phyloP scores from a whole-genome alignment of 306 rosid species.

The Neltuma alba region DNA sequence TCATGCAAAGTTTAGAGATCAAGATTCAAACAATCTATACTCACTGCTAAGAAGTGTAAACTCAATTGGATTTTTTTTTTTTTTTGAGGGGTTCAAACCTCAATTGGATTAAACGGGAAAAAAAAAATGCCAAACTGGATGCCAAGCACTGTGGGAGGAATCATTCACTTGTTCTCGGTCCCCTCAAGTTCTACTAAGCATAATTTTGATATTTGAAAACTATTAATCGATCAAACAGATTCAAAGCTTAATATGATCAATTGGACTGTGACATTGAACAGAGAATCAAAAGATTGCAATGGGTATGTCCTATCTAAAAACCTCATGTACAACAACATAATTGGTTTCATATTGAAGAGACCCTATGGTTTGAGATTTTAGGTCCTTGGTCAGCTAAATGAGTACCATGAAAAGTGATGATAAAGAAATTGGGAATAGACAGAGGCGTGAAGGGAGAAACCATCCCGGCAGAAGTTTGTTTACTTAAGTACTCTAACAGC shows the following conservation, averaged over 20 bases:
- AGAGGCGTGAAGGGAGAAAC: not conserved
- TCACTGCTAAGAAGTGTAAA: not conserved
- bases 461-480: not conserved
- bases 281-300: not conserved
- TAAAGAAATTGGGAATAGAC: not conserved
- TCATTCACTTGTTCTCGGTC: not conserved
- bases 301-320: not conserved
- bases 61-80: not conserved
- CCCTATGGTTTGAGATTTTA: not conserved
- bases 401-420: not conserved
- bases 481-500: not conserved
- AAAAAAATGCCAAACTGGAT: not conserved
- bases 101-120: not conserved
- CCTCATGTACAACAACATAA: not conserved
- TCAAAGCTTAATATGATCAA: not conserved
- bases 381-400: not conserved
- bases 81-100: too few relatives aligned
- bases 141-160: not conserved
- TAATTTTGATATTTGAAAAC: not conserved
- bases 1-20: conserved; percentile 8
- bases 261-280: not conserved
- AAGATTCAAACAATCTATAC: not conserved
- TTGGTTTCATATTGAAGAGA: not conserved
- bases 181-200: not conserved
- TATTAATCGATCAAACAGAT: not conserved